Conservation (phyloP, 1,139 yeast species). For the Nematodospora anomalae region DNA sequence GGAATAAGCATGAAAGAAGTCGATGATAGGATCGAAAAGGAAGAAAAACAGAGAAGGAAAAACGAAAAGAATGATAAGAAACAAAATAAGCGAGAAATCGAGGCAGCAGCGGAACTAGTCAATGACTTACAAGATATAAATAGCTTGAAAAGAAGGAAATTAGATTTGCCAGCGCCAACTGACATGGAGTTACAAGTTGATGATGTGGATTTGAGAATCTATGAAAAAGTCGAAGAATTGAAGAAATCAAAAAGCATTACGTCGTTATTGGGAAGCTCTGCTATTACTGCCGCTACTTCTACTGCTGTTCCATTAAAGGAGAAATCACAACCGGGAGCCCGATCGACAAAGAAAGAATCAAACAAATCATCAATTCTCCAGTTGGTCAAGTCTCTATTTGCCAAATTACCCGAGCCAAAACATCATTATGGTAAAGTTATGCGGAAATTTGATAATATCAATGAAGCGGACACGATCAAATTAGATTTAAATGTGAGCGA, state of each 20-base stretch:
- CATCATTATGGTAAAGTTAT: conserved; percentile 24
- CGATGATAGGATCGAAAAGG: conserved; percentile 35
- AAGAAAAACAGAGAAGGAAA: conserved; percentile 26
- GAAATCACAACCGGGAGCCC: conserved; percentile 8
- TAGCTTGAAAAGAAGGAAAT: conserved; percentile 12
- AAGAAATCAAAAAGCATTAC: neutral
- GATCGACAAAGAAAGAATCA: conserved; percentile 16
- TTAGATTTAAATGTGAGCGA: conserved; percentile 16
- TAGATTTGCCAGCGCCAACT: conserved; percentile 13
- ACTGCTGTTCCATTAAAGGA: neutral
- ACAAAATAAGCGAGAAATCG: conserved; percentile 16
- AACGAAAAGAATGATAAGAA: conserved; percentile 18
- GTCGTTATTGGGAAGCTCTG: neutral
- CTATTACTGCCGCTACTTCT: neutral
- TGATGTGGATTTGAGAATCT: conserved; percentile 3
- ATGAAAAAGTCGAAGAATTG: neutral
- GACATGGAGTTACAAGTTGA: conserved; percentile 9
- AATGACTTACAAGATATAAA: conserved; percentile 13
- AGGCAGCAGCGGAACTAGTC: conserved; percentile 37
- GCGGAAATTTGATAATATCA: conserved; percentile 23
- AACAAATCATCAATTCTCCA: conserved; percentile 15
- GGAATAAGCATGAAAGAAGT: conserved; percentile 50
- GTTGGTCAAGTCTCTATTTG: conserved; percentile 20
- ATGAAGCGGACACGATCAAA: conserved; percentile 17
- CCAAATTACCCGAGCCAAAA: conserved; percentile 31